These are phyloP conservation scores for Nicotiana tabacum DNA, from an alignment of 257 asterid species.

Conservation along the genomic window DNA sequence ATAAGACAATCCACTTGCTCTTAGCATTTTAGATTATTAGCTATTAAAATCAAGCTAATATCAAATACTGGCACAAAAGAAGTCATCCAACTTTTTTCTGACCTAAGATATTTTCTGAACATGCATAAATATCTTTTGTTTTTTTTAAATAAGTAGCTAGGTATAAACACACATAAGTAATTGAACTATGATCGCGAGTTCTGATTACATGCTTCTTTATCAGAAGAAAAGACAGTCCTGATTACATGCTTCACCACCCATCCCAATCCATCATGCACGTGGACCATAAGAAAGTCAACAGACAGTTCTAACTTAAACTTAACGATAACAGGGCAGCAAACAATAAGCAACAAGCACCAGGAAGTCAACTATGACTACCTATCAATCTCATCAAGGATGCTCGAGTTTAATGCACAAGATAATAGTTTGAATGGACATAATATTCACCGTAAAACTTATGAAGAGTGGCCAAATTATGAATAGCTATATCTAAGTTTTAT, in stretches of 20 bases:
- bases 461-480: neutral
- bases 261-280: neutral
- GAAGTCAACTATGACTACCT: neutral
- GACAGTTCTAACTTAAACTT: neutral
- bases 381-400: conserved; percentile 6
- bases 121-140: neutral
- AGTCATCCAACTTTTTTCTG: neutral
- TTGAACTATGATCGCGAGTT: neutral
- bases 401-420: neutral
- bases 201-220: neutral
- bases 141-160: no score
- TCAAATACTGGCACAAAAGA: neutral
- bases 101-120: neutral
- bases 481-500: neutral
- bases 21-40: neutral
- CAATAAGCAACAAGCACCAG: neutral
- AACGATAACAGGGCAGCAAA: neutral
- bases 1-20: neutral
- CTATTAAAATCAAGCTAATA: neutral
- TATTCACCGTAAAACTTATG: neutral
- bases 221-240: neutral
- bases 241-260: neutral
- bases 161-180: neutral
- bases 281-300: neutral
- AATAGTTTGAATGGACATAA: neutral